A percentile compares a stretch with the other conserved stretches of the same genome.
phyloP scores from a whole-genome alignment of 73 alveolate genomes.

The Paramecium sonneborni region DNA sequence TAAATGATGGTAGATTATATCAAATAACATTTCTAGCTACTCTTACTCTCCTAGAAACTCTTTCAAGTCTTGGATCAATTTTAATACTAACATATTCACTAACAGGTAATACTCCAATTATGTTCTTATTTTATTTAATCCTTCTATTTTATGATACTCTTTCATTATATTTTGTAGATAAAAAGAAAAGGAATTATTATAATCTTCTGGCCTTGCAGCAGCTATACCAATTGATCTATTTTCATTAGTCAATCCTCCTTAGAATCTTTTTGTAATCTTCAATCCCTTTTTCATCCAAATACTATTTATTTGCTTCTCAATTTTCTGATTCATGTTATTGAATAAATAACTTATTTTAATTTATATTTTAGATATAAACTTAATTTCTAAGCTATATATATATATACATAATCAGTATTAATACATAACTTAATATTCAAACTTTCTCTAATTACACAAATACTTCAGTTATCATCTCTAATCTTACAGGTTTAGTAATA shows the following conservation, averaged over 20 bases:
- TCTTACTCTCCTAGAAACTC: constrained; percentile 18
- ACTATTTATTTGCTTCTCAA: neutral
- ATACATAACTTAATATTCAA: neutral
- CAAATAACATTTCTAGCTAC: neutral
- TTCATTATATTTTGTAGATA: neutral
- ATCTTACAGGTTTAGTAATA: constrained; percentile 5
- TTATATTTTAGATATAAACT: neutral
- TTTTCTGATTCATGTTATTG: neutral
- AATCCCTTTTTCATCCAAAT: neutral
- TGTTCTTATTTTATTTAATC: constrained; percentile 1
- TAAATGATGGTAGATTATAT: neutral
- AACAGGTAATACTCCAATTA: neutral
- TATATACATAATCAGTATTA: neutral
- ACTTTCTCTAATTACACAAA: constrained; percentile 5
- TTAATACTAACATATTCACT: neutral
- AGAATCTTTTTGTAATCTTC: neutral
- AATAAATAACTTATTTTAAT: neutral
- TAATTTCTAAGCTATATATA: neutral
- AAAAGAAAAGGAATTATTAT: neutral
- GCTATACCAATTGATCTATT: constrained; percentile 14
- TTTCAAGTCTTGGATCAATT: neutral
- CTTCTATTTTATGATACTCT: constrained; percentile 14
- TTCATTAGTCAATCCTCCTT: neutral
- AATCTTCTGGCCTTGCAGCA: constrained; percentile 4
- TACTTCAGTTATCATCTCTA: neutral